Evolutionary conservation across 495 filamentous ascomycete genomes (phyloP), one percentile per base, ranked within the genome.

Genomic region (Trichoderma orchidacearum): DNA sequence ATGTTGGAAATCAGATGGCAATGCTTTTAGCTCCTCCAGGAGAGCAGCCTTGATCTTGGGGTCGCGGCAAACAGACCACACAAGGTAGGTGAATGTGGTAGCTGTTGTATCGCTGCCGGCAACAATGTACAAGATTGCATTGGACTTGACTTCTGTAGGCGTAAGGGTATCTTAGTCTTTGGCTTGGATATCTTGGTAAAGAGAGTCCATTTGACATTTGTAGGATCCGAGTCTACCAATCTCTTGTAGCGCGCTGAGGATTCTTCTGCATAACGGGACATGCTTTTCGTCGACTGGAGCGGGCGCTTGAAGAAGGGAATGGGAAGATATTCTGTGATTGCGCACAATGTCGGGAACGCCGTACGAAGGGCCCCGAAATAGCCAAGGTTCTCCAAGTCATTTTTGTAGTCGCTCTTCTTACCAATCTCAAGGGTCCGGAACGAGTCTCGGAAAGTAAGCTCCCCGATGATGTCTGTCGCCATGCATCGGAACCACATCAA

Each of bases 401-500:
- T 38, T 7, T 30, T 36, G 8, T 55, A 55, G 0, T 13, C 28
- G 30, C 18, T 53, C 27, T 31, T 15, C 28, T 53, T 25, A 17
- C 41, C 41, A 27, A 48, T 48, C 48, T 83, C 79, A 11, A 81
- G 66, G 66, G 73, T 79, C 1, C 64, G 63, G 57, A 84, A 81
- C 0, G 72, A 75, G 9, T 79, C 72, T 0, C 80, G 80, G 60
- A 82, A 84, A 30, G 66, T 71, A 31, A 81, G 62, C 36, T 81
- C 70, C 0, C 72, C 72, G 38, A 80, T 78, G 12, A 81, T 65
- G 58, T 82, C 80, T 0, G 77, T 76, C 2, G 76, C 66, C 72
- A 82, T 73, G 58, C 79, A 80, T 5, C 75, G 52, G 66, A 67
- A 79, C 80, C 80, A 82, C 48, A 80, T 77, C 54, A 75, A 72